Base-by-base conservation (phyloP, 352 stramenopile genomes). In the Globisporangium viniferum region DNA sequence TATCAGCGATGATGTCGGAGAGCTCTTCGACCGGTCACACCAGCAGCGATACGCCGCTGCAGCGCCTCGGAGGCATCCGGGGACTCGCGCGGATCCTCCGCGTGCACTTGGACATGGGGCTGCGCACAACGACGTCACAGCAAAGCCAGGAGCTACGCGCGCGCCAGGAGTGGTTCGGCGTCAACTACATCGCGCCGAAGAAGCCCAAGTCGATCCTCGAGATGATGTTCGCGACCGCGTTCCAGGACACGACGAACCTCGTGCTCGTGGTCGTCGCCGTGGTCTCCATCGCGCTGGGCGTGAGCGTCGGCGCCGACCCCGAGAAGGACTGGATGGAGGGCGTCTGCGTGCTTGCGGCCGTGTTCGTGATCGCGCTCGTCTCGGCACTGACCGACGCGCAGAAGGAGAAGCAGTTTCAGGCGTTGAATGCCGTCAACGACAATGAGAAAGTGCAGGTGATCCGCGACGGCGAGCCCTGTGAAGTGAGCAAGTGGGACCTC, bases 311-410 rank as follows among this genome's bases (percentile, higher is more conserved):
- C 56, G 33, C 44, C 31, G 56, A 49, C 2, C 56, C 56, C 3
- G 10, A 39, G 8, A 62, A 62, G 33, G 56, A 62, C 33, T 62
- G 56, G 33, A 49, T 62, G 56, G 56, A 62, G 5, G 56, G 56
- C 82, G 69, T 66, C 10, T 80, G 74, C 35, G 73, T 98, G 64
- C 70, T 98, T 6, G 60, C 86, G 31, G 90, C 94, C 0, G 94
- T 98, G n/a, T 65, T 88, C 9, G 91, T 97, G 58, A 94, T 98
- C 15, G 86, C 94, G 20, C 68, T 97, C 12, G 88, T 98, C 48
- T 90, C 89, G 8, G 86, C 49, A 9, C 49, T 68, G 33, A 60
- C 62, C 6, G 33, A 48, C 5, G 24, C 48, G 18, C 66, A 77
- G 41, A 91, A 92, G 71, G 82, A 93, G 64, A 66, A 76, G 33